Percentiles rank a stretch among this genome's conserved stretches.
Conservation (phyloP, 2,329 filamentous ascomycete species). For the Fusarium xyrophilum region DNA sequence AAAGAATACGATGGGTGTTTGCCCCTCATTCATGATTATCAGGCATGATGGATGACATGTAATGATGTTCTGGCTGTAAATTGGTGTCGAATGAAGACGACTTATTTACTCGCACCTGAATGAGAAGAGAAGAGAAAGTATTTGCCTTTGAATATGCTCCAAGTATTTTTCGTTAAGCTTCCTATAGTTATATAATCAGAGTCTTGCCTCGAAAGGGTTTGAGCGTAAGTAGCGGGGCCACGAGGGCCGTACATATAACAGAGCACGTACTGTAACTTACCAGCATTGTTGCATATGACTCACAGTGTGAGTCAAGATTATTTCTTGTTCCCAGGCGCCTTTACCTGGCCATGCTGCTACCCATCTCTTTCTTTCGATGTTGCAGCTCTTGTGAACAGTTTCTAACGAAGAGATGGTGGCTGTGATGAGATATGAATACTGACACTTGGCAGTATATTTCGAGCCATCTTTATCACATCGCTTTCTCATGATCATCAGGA, state of each 20-base stretch:
- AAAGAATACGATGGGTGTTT: slow-evolving; percentile 34
- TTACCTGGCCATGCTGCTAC: background rate
- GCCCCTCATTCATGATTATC: slow-evolving; percentile 23
- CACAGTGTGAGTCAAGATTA: background rate
- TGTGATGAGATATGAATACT: background rate
- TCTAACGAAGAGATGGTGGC: background rate
- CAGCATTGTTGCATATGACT: background rate
- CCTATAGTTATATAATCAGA: background rate
- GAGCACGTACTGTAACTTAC: background rate
- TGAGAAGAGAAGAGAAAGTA: background rate
- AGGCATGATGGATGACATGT: slow-evolving; percentile 10
- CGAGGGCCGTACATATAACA: background rate
- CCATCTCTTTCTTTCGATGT: background rate
- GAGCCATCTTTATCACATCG: no score
- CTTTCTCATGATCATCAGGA: background rate
- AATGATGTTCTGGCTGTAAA: background rate
- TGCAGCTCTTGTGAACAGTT: background rate
- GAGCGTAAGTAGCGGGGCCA: background rate
- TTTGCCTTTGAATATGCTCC: background rate
- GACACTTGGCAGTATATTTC: background rate
- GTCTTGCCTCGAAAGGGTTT: background rate
- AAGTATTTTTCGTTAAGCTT: background rate
- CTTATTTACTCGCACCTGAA: background rate
- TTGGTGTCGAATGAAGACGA: background rate
- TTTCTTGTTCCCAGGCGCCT: background rate